Base-by-base conservation (phyloP, 2,329 filamentous ascomycete species). In the Clarireedia paspali region DNA sequence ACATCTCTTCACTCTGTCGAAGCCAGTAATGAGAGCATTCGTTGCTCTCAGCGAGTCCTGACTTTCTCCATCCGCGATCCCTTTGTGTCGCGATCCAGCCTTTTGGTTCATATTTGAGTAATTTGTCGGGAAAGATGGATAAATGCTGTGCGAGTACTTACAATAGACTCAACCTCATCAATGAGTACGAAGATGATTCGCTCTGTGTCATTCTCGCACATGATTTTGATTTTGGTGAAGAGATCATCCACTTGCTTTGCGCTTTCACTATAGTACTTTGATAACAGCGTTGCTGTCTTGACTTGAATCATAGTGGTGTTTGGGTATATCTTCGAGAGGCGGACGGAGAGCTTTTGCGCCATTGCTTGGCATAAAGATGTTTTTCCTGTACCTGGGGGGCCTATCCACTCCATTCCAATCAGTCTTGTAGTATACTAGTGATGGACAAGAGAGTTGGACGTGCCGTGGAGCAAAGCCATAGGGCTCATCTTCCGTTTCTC, bases 351-450 rank as follows among this genome's bases (percentile, higher is more conserved):
- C 61, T 76, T 77, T 56, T 79, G 76, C 12, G 94, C 94, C 26
- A 99, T 91, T 14, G 91, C 92, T 79, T 96, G 97, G 72, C 96
- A 91, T 66, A 96, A 75, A 85, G 95, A 92, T 10, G 90, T 95
- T 74, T 95, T 95, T 64, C 91, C 91, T 1, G 90, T 95, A 59
- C 90, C 90, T 0, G 90, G 90, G 0, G 51, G 51, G 27, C 51
- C 51, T 53, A 39, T 10, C 27, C 27, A 9, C 10, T 4, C 27
- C 27, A 10, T 10, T 10, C 7, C 7, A 9, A 10, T 30, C 15
- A 40, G 15, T 15, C 17, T 40, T 6, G 15, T 40, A 4, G 48
- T 3, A 40, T 7, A 14, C n/a, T 30, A 14, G 27, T 20, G n/a
- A 23, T 53, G 3, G 27, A 10, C 27, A 4, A 30, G 27, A 2